Percentiles rank a stretch among this genome's conserved stretches.
These are phyloP conservation scores for Plantago coronopus DNA, from an alignment of 305 asterid genomes.

Conservation along the genomic window DNA sequence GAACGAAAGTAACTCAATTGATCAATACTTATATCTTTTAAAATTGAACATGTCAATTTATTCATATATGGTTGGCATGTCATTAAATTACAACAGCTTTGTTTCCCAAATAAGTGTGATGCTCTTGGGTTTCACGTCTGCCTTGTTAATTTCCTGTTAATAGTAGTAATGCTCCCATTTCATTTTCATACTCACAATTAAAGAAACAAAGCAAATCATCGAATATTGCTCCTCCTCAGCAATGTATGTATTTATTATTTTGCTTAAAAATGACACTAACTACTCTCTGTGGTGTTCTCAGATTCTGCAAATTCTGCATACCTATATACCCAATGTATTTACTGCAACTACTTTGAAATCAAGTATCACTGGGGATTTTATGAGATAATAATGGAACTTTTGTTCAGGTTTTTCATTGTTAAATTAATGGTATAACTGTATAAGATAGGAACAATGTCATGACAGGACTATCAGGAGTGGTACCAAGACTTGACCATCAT, in stretches of 20 bases:
- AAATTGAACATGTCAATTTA: background rate
- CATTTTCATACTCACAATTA: background rate
- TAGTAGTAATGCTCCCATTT: background rate
- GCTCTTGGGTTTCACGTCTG: background rate
- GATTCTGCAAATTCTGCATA: background rate
- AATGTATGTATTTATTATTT: background rate
- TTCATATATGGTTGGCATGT: background rate
- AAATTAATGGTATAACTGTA: too few relatives aligned
- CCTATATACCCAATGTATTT: too few relatives aligned
- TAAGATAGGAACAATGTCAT: too few relatives aligned
- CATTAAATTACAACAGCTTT: background rate
- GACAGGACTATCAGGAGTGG: too few relatives aligned
- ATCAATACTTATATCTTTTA: background rate
- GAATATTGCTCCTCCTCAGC: background rate
- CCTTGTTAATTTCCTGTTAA: too few relatives aligned
- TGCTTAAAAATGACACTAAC: background rate
- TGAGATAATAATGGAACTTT: too few relatives aligned
- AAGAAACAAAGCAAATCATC: constrained; percentile 9
- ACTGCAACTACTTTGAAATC: too few relatives aligned
- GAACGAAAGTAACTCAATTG: background rate
- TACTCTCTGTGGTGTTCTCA: background rate
- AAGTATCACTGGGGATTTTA: too few relatives aligned
- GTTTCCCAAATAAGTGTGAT: constrained; percentile 1
- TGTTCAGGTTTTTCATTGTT: too few relatives aligned
- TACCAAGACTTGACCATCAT: too few relatives aligned